Base-by-base conservation (phyloP, 768 basidiomycete species). In the Mycena leptocephala region DNA sequence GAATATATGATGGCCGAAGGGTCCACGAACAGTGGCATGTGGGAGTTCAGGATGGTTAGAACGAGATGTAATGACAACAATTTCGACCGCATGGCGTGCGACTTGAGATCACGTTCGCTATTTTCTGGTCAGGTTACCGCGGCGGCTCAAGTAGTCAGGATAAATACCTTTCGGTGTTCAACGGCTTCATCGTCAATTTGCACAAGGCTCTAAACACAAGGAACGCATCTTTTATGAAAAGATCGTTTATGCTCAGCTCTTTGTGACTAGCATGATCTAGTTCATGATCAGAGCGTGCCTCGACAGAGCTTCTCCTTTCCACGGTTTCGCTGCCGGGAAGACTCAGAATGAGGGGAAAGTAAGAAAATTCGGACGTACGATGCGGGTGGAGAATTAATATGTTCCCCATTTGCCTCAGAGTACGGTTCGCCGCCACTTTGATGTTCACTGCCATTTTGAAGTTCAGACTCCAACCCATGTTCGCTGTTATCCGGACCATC, bases 151-250 rank as follows among this genome's bases (percentile, higher is more conserved):
- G 26, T 65, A 69, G 7, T 37, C 24, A 37, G 43, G 32, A 58
- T 8, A 10, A 81, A 64, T 59, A 97, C 97, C 96, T 98, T 85
- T 99, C 98, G 7, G 91, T 92, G 79, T 96, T 95, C 59, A 99
- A 87, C 14, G 97, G 95, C 84, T 99, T 99, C 97, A 99, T 99
- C 11, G 97, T 97, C 78, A 99, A 87, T 83, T 99, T 99, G 88
- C 98, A 99, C 14, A 99, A 88, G 0, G 98, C 97, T 58, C 98
- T 91, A 86, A 99, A 98, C 43, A 99, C 98, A 75, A 99, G 90
- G 88, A 99, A 99, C 0, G 98, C 97, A 82, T 99, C 98, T 83
- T 99, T 99, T 82, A 98, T 90, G 83, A 97, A 98, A 70, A 99
- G 86, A 79, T 99, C 98, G 66, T 95, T 93, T n/a, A 90, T 88